phyloP scores from a whole-genome alignment of 495 filamentous ascomycete species.

The Hypoxylon fuscum region DNA sequence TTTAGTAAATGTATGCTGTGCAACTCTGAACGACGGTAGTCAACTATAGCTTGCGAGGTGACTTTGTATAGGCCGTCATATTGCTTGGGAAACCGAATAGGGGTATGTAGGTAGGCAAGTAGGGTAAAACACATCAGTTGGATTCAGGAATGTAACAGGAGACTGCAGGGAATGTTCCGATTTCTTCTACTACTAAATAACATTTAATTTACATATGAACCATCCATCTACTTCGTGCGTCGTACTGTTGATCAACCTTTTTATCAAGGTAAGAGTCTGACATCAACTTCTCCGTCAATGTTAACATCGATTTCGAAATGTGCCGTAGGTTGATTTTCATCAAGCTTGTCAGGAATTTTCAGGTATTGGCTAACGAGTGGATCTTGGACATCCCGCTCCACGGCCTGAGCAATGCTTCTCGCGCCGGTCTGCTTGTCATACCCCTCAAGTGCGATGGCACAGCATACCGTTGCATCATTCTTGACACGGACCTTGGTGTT shows the following conservation, averaged over 20 bases:
- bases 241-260: not conserved
- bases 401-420: conserved; percentile 16
- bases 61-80: no score
- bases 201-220: no score
- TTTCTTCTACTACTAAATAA: no score
- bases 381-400: conserved; percentile 14
- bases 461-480: conserved; percentile 23
- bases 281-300: conserved; percentile 14
- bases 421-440: conserved; percentile 27
- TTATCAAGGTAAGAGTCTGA: not conserved
- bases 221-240: no score
- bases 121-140: no score
- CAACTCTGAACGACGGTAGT: no score
- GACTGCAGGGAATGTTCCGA: no score
- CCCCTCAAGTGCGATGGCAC: conserved; percentile 10
- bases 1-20: no score
- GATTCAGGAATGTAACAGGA: no score
- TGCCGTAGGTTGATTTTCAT: conserved; percentile 13
- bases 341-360: conserved; percentile 19
- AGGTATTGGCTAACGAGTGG: conserved; percentile 19
- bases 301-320: conserved; percentile 20
- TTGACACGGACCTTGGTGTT: conserved; percentile 15
- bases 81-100: no score
- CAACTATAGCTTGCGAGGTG: no score
- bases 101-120: no score